phyloP scores from a whole-genome alignment of 805 yeast genomes.

The Kazachstania kunashirensis region DNA sequence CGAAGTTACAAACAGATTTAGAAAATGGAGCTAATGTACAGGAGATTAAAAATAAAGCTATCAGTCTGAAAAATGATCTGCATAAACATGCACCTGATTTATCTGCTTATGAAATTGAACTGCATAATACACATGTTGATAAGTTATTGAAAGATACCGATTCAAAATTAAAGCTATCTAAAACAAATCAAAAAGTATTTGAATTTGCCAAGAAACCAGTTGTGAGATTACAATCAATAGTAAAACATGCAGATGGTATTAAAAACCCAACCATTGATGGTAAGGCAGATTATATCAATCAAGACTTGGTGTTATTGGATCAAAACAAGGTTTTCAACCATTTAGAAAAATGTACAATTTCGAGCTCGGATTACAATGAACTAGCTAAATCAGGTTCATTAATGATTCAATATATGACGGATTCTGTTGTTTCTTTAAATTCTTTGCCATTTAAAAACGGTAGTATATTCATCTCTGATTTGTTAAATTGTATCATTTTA shows the following conservation, averaged over 20 bases:
- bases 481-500: constrained; percentile 10
- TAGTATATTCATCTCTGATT: constrained; percentile 18
- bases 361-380: neutral
- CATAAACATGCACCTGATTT: constrained; percentile 2
- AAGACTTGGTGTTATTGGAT: constrained; percentile 3
- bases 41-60: neutral
- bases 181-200: neutral
- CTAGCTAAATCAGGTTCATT: constrained; percentile 12
- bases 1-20: neutral
- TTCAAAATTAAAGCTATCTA: neutral
- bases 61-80: neutral
- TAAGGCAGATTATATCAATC: constrained; percentile 1
- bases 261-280: neutral
- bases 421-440: constrained; percentile 10
- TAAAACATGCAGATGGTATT: neutral
- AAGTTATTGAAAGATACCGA: neutral
- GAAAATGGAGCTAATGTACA: neutral
- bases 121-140: constrained; percentile 1
- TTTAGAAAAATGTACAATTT: constrained; percentile 9
- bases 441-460: constrained; percentile 17
- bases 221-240: neutral
- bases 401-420: constrained; percentile 9
- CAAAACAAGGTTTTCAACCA: constrained; percentile 7
- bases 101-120: constrained; percentile 1
- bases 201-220: constrained; percentile 1